Conservation (phyloP, 2,329 filamentous ascomycete species). For the Trichophyton verrucosum region DNA sequence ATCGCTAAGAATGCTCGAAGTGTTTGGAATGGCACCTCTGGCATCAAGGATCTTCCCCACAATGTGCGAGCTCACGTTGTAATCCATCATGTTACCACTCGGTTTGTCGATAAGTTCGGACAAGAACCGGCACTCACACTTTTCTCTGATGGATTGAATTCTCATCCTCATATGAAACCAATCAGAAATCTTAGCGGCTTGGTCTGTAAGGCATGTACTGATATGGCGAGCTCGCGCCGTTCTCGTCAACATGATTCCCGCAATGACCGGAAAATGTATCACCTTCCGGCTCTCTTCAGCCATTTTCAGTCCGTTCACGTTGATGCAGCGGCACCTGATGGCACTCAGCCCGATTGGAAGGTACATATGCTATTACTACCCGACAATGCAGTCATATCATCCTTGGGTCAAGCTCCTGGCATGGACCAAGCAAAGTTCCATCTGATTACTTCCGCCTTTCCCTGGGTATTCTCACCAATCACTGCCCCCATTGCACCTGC, state of each 20-base stretch:
- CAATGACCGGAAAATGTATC: conserved; percentile 18
- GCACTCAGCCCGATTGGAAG: conserved; percentile 41
- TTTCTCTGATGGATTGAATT: conserved; percentile 48
- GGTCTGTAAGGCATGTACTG: conserved; percentile 42
- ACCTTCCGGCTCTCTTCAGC: conserved; percentile 22
- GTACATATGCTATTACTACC: conserved; percentile 51
- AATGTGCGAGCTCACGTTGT: conserved; percentile 52
- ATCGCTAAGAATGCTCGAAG: conserved; percentile 46
- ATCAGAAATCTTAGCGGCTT: conserved; percentile 44
- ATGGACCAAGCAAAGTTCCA: conserved; percentile 46
- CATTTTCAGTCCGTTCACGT: conserved; percentile 30
- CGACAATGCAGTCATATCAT: conserved; percentile 24
- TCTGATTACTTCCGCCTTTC: conserved; percentile 41
- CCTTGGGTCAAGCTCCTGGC: conserved; percentile 39
- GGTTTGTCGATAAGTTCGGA: conserved; percentile 46
- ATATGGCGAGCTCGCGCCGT: conserved; percentile 8
- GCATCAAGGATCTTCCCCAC: conserved; percentile 49
- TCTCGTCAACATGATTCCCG: conserved; percentile 11
- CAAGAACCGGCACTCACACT: conserved; percentile 46
- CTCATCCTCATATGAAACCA: conserved; percentile 45
- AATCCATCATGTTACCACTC: conserved; percentile 49
- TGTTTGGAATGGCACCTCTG: conserved; percentile 50
- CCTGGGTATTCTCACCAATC: conserved; percentile 26
- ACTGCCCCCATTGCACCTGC: not conserved
- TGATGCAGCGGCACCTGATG: conserved; percentile 16